Conservation (phyloP, 805 yeast genomes). For the Kodamaea sagamina region DNA sequence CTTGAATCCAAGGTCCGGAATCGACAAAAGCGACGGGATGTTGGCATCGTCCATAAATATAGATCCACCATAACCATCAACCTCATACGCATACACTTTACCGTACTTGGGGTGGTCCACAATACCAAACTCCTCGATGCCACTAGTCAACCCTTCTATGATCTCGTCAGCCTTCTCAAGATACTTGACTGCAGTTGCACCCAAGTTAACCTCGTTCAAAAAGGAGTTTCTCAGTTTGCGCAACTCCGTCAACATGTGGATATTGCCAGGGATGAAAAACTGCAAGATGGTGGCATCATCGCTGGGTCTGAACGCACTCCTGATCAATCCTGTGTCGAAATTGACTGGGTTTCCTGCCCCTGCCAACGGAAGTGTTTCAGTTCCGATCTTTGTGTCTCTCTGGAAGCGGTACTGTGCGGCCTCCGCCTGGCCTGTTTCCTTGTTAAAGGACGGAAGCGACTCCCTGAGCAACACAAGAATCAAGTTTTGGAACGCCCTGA, state of each 20-base stretch:
- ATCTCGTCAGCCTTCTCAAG: conserved; percentile 31
- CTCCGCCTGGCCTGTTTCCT: conserved; percentile 47
- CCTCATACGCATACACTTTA: conserved; percentile 81
- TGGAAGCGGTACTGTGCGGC: conserved; percentile 66
- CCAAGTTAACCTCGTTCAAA: conserved; percentile 6
- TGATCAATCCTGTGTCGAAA: conserved; percentile 64
- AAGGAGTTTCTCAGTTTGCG: conserved; percentile 10
- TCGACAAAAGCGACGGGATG: conserved; percentile 74
- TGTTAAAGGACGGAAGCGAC: conserved; percentile 59
- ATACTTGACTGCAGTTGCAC: conserved; percentile 11
- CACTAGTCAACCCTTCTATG: conserved; percentile 48
- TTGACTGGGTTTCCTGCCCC: conserved; percentile 88
- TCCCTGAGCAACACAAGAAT: conserved; percentile 59
- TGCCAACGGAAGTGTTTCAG: conserved; percentile 76
- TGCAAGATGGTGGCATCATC: conserved; percentile 85
- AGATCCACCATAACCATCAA: conserved; percentile 80
- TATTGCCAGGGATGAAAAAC: conserved; percentile 83
- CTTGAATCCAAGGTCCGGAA: conserved; percentile 77
- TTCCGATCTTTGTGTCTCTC: conserved; percentile 70
- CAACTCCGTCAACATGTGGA: conserved; percentile 44
- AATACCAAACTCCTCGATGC: conserved; percentile 64
- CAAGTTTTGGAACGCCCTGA: conserved; percentile 54
- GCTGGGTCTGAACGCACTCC: conserved; percentile 85
- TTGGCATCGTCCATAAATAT: conserved; percentile 89
- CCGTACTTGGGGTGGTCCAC: conserved; percentile 72